Evolutionary conservation across 805 yeast genomes (phyloP).

Genomic region (Barnettozyma botsteinii): DNA sequence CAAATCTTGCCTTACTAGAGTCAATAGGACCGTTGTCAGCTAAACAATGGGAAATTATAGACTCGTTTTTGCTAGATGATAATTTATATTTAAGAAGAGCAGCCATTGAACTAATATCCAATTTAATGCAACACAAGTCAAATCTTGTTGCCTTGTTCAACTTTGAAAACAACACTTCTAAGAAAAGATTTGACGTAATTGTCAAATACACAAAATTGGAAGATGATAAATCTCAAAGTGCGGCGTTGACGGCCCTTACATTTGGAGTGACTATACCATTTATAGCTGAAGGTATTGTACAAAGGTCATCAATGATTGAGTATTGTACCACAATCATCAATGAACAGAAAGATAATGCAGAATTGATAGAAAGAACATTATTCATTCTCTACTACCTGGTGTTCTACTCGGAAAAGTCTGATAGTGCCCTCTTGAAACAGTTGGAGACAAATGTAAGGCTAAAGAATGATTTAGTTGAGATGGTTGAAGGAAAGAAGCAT

Average conservation of each 20-base stretch:
- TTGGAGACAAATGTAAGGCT: constrained; percentile 4
- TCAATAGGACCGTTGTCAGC: constrained; percentile 29
- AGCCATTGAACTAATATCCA: constrained; percentile 57
- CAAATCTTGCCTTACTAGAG: constrained; percentile 49
- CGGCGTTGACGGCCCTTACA: constrained; percentile 34
- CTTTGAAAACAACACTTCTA: constrained; percentile 33
- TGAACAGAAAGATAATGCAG: constrained; percentile 26
- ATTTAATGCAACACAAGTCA: constrained; percentile 40
- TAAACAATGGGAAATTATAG: constrained; percentile 41
- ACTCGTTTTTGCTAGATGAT: constrained; percentile 37
- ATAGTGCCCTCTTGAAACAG: constrained; percentile 1
- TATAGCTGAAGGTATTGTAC: constrained; percentile 28
- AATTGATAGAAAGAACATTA: constrained; percentile 29
- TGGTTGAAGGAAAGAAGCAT: background rate
- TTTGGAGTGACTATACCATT: constrained; percentile 31
- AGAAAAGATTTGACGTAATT: constrained; percentile 35
- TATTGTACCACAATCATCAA: constrained; percentile 23
- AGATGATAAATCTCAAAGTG: constrained; percentile 37
- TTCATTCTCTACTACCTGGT: constrained; percentile 26
- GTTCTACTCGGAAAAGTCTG: constrained; percentile 21
- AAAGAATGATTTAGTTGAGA: constrained; percentile 4
- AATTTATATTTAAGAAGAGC: constrained; percentile 50
- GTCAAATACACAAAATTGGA: constrained; percentile 35
- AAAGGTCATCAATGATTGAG: constrained; percentile 22
- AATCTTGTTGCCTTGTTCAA: constrained; percentile 55